Conservation (phyloP, 371 early-diverging fungal species). For the Umbelopsis sp. region DNA sequence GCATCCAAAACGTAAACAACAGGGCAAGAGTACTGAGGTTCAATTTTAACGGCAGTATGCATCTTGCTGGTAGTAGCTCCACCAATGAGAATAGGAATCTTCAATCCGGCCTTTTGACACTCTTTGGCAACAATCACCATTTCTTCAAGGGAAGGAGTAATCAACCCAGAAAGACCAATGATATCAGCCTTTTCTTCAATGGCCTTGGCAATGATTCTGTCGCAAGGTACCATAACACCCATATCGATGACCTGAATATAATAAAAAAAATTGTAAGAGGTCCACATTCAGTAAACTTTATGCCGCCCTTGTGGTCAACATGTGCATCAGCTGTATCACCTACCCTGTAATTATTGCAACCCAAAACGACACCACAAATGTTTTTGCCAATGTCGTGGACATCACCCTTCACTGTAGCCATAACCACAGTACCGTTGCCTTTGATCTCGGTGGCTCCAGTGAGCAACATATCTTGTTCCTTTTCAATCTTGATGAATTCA, state of each 20-base stretch:
- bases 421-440: slow-evolving; percentile 76
- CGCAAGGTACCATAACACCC: slow-evolving; percentile 93
- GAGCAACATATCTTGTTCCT: slow-evolving; percentile 61
- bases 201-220: slow-evolving; percentile 85
- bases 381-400: slow-evolving; percentile 92
- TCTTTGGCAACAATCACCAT: slow-evolving; percentile 94
- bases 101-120: slow-evolving; percentile 85
- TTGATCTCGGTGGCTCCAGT: slow-evolving; percentile 51
- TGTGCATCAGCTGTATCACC: background rate
- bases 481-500: slow-evolving; percentile 90
- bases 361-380: slow-evolving; percentile 92
- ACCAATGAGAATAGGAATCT: slow-evolving; percentile 88
- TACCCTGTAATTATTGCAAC: slow-evolving; percentile 90
- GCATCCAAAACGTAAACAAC: slow-evolving; percentile 81
- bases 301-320: too few species aligned
- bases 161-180: slow-evolving; percentile 90
- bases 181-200: slow-evolving; percentile 87
- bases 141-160: slow-evolving; percentile 94
- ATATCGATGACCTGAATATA: slow-evolving; percentile 75
- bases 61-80: slow-evolving; percentile 95
- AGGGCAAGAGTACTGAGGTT: slow-evolving; percentile 78
- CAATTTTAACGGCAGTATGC: slow-evolving; percentile 95
- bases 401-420: slow-evolving; percentile 95
- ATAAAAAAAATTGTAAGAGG: too few species aligned
- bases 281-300: too few species aligned